Evolutionary conservation across 2,329 filamentous ascomycete species (phyloP), one percentile per base, ranked within the genome.

Genomic region (Aspergillus alliaceus): DNA sequence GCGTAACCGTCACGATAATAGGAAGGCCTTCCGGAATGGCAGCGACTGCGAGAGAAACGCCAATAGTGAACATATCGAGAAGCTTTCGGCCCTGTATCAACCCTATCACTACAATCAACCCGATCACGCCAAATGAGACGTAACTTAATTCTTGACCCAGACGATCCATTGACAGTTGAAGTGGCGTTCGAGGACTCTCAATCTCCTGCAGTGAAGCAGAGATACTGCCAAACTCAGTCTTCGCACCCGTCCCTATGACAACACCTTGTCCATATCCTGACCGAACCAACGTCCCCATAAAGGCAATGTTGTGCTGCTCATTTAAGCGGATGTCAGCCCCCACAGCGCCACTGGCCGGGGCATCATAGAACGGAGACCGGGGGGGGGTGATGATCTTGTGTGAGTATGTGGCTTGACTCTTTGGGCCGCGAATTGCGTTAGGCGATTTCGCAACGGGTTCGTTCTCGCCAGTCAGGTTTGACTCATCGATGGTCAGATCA

Each of bases 161-260:
- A n/a, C 91, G 87, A 73, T 99, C 95, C 96, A 99, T 99, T 18
- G 92, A 96, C 8, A 96, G 77, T 72, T 99, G 95, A 29, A 99
- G 81, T 8, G 95, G 95, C 3, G 95, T 99, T 42, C 95, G 85
- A 0, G 95, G 95, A 68, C 92, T 96, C 74, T 98, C 95, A 27
- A 96, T 99, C 60, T 95, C 91, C 49, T 93, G 92, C 25, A 99
- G 84, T 53, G 93, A 97, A 15, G 93, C 90, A 20, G 93, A 96
- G 66, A 99, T 99, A 50, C 91, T 93, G 40, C 95, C 95, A 75
- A 99, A 98, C 68, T 98, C 92, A 0, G 96, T 99, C 58, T 90
- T 86, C 31, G 90, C 90, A 54, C 96, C 96, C 6, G 95, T 99
- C 8, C 93, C 92, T 72, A 97, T 96, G n/a, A 99, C 95, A 64